Base-by-base conservation (phyloP, 2,329 filamentous ascomycete species). In the Fusarium poae region DNA sequence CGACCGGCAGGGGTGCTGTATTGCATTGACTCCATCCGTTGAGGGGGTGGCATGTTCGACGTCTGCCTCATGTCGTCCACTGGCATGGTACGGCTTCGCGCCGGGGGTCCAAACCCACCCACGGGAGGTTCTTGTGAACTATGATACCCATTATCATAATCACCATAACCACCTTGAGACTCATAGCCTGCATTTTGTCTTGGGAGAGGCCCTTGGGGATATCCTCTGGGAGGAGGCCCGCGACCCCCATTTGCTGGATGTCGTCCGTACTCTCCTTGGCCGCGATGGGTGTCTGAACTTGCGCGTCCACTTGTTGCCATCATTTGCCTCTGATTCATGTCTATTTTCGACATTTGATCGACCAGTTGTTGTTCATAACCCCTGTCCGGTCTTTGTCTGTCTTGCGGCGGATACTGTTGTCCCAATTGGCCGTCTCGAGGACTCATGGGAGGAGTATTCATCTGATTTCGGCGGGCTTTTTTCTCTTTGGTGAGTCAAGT, bases 61-160 rank as follows among this genome's bases (percentile, higher is more conserved):
- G 80, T 78, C 20, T 78, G 75, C 20, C 82, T 80, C 51, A 83
- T 76, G 13, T 84, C 81, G 57, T 85, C 82, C 5, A 81, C 76
- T 3, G 88, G 87, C 85, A 89, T 87, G 7, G 88, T 90, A 83
- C 85, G 86, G 59, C 87, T 90, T 70, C 88, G 82, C n/a, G 79
- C 74, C 11, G 85, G 86, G 3, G 85, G 83, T 0, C 81, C 85
- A 68, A 85, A 88, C 8, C 81, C 79, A 39, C 82, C 78, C 62
- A 75, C 73, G 11, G 68, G 69, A 13, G 80, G 78, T 27, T 62
- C 70, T 37, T 78, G 78, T 52, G 77, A 65, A 5, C 57, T 46
- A 32, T 61, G 60, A 45, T 76, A 77, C 48, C 73, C 73, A 49
- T 74, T 70, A 27, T 75, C 67, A 49, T 77, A 75, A 23, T 70